Conservation (phyloP, 768 basidiomycete genomes). For the Termitomyces sp. region DNA sequence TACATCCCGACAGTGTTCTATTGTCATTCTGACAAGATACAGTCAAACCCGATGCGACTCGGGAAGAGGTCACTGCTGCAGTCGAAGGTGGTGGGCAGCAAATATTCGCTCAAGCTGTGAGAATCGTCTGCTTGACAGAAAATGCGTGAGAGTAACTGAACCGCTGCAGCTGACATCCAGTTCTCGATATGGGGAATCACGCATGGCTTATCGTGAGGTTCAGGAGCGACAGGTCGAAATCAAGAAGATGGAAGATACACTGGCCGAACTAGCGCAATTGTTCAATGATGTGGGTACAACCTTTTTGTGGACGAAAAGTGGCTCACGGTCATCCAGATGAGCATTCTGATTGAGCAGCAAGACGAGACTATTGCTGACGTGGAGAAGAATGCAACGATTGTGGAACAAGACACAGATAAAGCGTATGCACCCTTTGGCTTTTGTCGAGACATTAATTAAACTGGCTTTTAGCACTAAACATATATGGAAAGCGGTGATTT, state of each 20-base stretch:
- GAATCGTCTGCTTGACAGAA: slow-evolving; percentile 11
- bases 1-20: background rate
- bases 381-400: slow-evolving; percentile 55
- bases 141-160: background rate
- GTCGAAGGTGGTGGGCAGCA: slow-evolving; percentile 61
- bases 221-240: slow-evolving; percentile 87
- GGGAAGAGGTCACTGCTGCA: slow-evolving; percentile 71
- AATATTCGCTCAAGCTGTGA: slow-evolving; percentile 75
- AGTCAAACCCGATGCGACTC: slow-evolving; percentile 87
- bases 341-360: slow-evolving; percentile 72
- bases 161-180: slow-evolving; percentile 60
- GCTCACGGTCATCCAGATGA: slow-evolving; percentile 49
- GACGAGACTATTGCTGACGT: slow-evolving; percentile 66
- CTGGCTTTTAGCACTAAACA: slow-evolving; percentile 59
- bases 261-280: slow-evolving; percentile 85
- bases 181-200: slow-evolving; percentile 78
- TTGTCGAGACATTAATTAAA: too few species aligned
- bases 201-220: slow-evolving; percentile 81
- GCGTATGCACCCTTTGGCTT: slow-evolving; percentile 44
- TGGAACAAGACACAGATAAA: slow-evolving; percentile 62
- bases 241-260: slow-evolving; percentile 76
- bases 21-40: background rate
- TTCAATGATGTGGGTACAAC: slow-evolving; percentile 67
- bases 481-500: slow-evolving; percentile 62
- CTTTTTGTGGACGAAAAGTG: background rate